A percentile compares a stretch with the other conserved stretches of the same genome.
Evolutionary conservation across 768 basidiomycete genomes (phyloP).

Genomic region (Trichaptum fuscoviolaceum): DNA sequence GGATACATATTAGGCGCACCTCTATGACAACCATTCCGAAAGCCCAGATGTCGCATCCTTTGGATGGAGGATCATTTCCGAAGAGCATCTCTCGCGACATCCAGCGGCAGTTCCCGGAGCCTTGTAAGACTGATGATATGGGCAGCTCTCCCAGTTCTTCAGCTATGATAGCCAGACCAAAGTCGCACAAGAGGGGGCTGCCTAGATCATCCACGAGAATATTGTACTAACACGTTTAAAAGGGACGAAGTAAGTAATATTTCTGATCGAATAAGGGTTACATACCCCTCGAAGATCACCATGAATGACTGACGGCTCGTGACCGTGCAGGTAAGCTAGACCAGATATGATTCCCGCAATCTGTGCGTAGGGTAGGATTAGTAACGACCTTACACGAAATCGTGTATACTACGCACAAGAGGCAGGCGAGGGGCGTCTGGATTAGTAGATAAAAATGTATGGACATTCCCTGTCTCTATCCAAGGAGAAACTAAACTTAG

Average conservation of each 20-base stretch:
- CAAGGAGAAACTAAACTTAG: constrained; percentile 14
- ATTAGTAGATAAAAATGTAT: constrained; percentile 9
- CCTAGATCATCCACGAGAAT: constrained; percentile 5
- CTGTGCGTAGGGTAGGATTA: constrained; percentile 4
- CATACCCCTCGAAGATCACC: constrained; percentile 12
- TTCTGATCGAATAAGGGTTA: constrained; percentile 1
- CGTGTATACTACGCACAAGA: constrained; percentile 7
- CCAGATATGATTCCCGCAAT: constrained; percentile 12
- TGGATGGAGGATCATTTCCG: not conserved
- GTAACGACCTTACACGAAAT: not conserved
- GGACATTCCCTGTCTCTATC: constrained; percentile 1
- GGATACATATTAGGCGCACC: not conserved
- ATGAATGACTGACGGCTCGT: constrained; percentile 11
- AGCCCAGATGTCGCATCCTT: constrained; percentile 3
- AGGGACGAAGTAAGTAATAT: not conserved
- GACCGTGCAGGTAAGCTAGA: constrained; percentile 13
- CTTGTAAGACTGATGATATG: constrained; percentile 1
- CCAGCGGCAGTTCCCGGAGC: not conserved
- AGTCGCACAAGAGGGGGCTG: not conserved
- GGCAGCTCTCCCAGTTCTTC: constrained; percentile 12
- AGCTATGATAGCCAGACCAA: constrained; percentile 5
- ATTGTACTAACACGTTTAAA: constrained; percentile 8
- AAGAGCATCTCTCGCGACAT: constrained; percentile 2
- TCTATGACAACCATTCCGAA: constrained; percentile 6
- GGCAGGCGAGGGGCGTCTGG: constrained; percentile 7